A percentile compares a stretch with the other conserved stretches of the same genome.
Conservation (phyloP, 169 alveolate species). For the Eimeria acervulina region DNA sequence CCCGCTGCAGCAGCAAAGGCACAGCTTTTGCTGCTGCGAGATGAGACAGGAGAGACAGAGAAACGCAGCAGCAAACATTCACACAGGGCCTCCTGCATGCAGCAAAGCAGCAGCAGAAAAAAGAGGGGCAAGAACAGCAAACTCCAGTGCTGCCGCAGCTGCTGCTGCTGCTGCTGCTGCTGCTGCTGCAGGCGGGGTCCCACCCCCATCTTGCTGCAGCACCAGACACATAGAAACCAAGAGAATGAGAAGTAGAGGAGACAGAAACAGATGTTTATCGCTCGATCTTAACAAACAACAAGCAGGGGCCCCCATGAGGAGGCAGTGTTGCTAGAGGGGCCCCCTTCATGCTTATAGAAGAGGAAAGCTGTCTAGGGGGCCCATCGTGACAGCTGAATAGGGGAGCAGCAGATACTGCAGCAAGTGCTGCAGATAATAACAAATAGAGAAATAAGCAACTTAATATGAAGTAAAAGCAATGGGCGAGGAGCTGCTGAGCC, state of each 20-base stretch:
- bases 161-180: constrained; percentile 11
- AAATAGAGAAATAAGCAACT: neutral
- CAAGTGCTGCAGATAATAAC: neutral
- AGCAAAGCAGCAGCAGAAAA: neutral
- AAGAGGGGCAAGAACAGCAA: neutral
- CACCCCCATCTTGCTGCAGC: neutral
- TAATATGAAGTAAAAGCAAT: too few species aligned
- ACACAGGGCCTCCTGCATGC: neutral
- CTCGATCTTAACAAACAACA: neutral
- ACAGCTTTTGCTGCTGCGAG: neutral
- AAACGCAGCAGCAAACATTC: constrained; percentile 2
- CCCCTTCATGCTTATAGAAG: neutral
- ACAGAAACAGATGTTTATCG: neutral
- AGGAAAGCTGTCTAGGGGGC: neutral
- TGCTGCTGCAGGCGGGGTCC: neutral
- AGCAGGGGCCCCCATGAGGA: neutral
- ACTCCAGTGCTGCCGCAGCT: neutral
- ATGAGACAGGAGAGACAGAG: neutral
- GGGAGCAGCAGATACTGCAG: neutral
- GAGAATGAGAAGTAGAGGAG: too few species aligned
- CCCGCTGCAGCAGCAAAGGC: constrained; percentile 40
- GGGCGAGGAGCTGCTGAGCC: too few species aligned
- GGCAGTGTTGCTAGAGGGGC: neutral
- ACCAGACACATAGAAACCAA: neutral
- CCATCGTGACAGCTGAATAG: neutral